phyloP scores from a whole-genome alignment of 1,284 basidiomycete genomes.

The Boletellus deceptivus region DNA sequence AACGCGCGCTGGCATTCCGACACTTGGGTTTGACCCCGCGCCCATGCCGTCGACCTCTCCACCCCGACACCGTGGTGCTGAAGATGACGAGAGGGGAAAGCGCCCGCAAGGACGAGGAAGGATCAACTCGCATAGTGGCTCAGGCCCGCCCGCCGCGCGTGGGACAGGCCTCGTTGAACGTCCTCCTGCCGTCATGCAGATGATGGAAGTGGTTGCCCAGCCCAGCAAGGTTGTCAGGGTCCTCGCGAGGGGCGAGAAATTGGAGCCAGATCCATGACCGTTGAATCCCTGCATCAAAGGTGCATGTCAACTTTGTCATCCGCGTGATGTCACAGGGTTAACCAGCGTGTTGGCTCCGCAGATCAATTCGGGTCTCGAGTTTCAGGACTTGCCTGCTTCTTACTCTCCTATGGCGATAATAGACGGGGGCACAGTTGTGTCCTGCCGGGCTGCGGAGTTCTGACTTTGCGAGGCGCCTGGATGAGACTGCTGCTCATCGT shows the following conservation, averaged over 20 bases:
- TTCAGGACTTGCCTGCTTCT: constrained; percentile 21
- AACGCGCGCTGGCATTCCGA: constrained; percentile 52
- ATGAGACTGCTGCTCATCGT: constrained; percentile 17
- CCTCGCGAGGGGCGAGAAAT: constrained; percentile 75
- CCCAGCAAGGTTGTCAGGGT: constrained; percentile 71
- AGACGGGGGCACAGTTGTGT: constrained; percentile 23
- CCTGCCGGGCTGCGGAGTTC: constrained; percentile 26
- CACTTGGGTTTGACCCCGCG: constrained; percentile 54
- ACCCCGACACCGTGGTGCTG: constrained; percentile 23
- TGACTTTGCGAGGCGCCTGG: constrained; percentile 21
- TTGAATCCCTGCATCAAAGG: constrained; percentile 13
- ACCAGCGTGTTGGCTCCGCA: constrained; percentile 4
- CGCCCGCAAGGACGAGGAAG: constrained; percentile 30
- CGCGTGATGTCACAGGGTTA: not conserved
- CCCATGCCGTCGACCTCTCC: constrained; percentile 16
- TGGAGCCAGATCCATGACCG: constrained; percentile 46
- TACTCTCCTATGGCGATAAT: constrained; percentile 17
- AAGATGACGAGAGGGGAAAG: constrained; percentile 36
- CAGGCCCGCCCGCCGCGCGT: constrained; percentile 19
- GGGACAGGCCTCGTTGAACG: constrained; percentile 57
- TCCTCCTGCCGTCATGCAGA: constrained; percentile 66
- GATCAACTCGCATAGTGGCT: constrained; percentile 26
- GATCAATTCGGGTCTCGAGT: constrained; percentile 14
- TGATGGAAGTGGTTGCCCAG: constrained; percentile 72
- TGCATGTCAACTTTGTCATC: not conserved